phyloP scores from a whole-genome alignment of 2,329 filamentous ascomycete species.

The Ophiobolus disseminans region DNA sequence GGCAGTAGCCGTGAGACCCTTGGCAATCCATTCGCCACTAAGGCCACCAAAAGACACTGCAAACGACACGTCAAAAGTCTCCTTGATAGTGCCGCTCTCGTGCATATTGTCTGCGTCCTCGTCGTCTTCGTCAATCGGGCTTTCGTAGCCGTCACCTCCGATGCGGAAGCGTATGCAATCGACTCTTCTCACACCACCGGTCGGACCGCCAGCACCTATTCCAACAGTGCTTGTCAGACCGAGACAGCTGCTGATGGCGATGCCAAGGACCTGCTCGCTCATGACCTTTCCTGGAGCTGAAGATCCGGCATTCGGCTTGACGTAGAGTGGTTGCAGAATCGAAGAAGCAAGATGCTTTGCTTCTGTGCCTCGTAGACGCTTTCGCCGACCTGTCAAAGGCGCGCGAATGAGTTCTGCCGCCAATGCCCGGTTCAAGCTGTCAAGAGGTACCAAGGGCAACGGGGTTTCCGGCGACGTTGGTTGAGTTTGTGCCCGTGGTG shows the following conservation, averaged over 20 bases:
- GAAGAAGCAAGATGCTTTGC: slow-evolving; percentile 55
- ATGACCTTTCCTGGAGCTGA: slow-evolving; percentile 38
- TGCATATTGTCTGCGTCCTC: slow-evolving; percentile 33
- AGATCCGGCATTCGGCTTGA: slow-evolving; percentile 32
- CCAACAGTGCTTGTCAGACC: slow-evolving; percentile 45
- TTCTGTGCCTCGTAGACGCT: slow-evolving; percentile 54
- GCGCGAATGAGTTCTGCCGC: slow-evolving; percentile 57
- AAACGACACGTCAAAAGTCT: slow-evolving; percentile 56
- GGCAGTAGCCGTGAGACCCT: slow-evolving; percentile 41
- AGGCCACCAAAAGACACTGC: slow-evolving; percentile 51
- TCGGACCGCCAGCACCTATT: slow-evolving; percentile 44
- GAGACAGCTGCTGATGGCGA: slow-evolving; percentile 54
- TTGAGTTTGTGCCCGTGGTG: slow-evolving; percentile 15
- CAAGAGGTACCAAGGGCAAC: slow-evolving; percentile 41
- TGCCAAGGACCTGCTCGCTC: slow-evolving; percentile 45
- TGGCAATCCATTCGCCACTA: slow-evolving; percentile 52
- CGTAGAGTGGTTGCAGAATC: slow-evolving; percentile 49
- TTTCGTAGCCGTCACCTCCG: slow-evolving; percentile 50
- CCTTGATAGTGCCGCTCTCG: slow-evolving; percentile 33
- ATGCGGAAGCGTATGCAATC: slow-evolving; percentile 52
- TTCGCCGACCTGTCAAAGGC: slow-evolving; percentile 50
- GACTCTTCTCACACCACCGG: slow-evolving; percentile 48
- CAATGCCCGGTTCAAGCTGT: slow-evolving; percentile 54
- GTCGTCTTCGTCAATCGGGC: slow-evolving; percentile 51
- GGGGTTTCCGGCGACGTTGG: slow-evolving; percentile 5